phyloP scores from a whole-genome alignment of 179 eudicot species.

The Spinacia oleracea region DNA sequence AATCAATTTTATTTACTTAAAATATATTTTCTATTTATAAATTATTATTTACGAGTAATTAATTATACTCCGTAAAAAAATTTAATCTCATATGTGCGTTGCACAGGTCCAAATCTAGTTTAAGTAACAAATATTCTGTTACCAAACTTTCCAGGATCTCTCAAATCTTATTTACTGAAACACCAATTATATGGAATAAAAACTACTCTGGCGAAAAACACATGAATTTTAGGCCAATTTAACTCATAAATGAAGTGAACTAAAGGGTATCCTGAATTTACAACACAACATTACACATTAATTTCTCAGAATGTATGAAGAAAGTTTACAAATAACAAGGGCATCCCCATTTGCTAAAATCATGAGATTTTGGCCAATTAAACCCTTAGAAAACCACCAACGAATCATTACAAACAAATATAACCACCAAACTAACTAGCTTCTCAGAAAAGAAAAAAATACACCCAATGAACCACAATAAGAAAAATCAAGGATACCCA shows the following conservation, averaged over 20 bases:
- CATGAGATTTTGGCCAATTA: neutral
- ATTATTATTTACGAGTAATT: too few relatives aligned
- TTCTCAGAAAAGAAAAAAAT: neutral
- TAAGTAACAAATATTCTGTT: neutral
- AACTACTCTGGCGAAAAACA: neutral
- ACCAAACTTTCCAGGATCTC: neutral
- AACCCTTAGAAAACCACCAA: conserved; percentile 3
- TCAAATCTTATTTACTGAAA: neutral
- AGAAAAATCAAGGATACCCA: neutral
- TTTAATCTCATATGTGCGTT: too few relatives aligned
- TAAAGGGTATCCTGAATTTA: neutral
- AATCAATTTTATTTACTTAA: too few relatives aligned
- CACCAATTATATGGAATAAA: neutral
- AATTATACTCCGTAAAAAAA: too few relatives aligned
- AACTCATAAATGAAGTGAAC: neutral
- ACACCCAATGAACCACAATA: neutral
- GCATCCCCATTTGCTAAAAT: neutral
- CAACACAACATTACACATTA: neutral
- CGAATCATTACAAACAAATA: neutral
- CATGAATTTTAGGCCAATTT: neutral
- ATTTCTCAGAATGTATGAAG: neutral
- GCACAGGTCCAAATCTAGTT: too few relatives aligned
- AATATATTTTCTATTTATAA: too few relatives aligned
- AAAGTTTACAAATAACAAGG: too few relatives aligned
- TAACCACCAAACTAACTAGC: neutral